Evolutionary conservation across 2,329 filamentous ascomycete genomes (phyloP).

Genomic region (Beauveria sp.): DNA sequence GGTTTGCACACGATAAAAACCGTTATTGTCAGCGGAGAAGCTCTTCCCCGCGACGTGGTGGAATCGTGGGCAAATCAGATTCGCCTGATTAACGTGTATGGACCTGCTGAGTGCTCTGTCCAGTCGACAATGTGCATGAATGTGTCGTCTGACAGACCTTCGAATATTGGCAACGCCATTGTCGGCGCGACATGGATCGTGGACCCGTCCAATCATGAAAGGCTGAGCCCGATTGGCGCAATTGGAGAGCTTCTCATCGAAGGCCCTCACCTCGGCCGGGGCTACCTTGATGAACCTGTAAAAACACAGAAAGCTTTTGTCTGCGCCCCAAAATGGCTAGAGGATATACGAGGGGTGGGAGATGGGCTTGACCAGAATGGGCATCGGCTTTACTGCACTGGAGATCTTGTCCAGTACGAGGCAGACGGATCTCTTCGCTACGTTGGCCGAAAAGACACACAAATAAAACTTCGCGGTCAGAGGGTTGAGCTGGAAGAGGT

Average conservation of each 20-base stretch:
- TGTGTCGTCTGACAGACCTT: no score
- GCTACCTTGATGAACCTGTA: conserved; percentile 17
- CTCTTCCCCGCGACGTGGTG: no score
- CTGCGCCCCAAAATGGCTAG: background rate
- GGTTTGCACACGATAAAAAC: no score
- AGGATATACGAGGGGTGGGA: background rate
- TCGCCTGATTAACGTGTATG: no score
- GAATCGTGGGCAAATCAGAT: no score
- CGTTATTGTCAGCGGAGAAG: no score
- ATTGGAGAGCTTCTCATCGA: conserved; percentile 23
- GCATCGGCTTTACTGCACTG: conserved; percentile 30
- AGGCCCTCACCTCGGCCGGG: conserved; percentile 18
- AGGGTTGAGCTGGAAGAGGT: conserved; percentile 39
- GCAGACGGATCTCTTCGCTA: conserved; percentile 34
- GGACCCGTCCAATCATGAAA: conserved; percentile 15
- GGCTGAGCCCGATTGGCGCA: conserved; percentile 16
- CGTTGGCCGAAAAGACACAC: conserved; percentile 48
- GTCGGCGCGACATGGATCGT: conserved; percentile 15
- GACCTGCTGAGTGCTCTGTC: no score
- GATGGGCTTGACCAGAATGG: background rate
- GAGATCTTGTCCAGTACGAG: conserved; percentile 38
- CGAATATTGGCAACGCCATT: no score
- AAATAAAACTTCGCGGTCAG: conserved; percentile 52
- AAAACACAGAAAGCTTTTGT: conserved; percentile 22
- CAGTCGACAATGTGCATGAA: no score